Evolutionary conservation across 2,329 filamentous ascomycete genomes (phyloP).

Genomic region (Fusarium scirpi): DNA sequence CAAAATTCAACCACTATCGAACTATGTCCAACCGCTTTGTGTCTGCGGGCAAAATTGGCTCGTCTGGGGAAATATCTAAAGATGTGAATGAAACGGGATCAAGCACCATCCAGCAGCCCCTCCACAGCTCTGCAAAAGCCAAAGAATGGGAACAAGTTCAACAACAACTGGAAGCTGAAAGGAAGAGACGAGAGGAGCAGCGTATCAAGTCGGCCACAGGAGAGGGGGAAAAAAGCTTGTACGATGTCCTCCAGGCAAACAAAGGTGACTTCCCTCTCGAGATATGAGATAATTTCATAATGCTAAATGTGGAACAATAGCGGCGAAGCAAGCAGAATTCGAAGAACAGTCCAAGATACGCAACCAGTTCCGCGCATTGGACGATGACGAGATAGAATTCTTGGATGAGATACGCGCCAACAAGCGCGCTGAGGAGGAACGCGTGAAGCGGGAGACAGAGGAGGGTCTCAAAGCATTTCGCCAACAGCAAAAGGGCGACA

Average conservation of each 20-base stretch:
- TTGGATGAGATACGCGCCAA: constrained; percentile 69
- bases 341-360: constrained; percentile 78
- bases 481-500: constrained; percentile 57
- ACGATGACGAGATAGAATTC: constrained; percentile 84
- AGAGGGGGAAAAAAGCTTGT: constrained; percentile 71
- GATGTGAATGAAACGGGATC: constrained; percentile 24
- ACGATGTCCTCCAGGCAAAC: constrained; percentile 82
- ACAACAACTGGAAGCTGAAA: constrained; percentile 71
- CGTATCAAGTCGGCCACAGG: constrained; percentile 57
- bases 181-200: constrained; percentile 65
- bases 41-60: constrained; percentile 63
- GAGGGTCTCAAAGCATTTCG: constrained; percentile 68
- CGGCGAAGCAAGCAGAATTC: constrained; percentile 84
- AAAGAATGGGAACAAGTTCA: constrained; percentile 74
- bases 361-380: constrained; percentile 82
- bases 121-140: constrained; percentile 42
- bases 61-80: constrained; percentile 43
- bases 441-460: constrained; percentile 66
- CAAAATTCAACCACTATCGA: neutral
- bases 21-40: constrained; percentile 68
- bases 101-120: constrained; percentile 26
- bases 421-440: constrained; percentile 66
- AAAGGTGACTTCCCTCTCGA: constrained; percentile 67
- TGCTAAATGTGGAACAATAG: constrained; percentile 53
- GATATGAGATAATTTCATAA: neutral